Evolutionary conservation across 176 grass and related monocot species (phyloP), one percentile per base, ranked within the genome.

Genomic region (Carex myosuroides): DNA sequence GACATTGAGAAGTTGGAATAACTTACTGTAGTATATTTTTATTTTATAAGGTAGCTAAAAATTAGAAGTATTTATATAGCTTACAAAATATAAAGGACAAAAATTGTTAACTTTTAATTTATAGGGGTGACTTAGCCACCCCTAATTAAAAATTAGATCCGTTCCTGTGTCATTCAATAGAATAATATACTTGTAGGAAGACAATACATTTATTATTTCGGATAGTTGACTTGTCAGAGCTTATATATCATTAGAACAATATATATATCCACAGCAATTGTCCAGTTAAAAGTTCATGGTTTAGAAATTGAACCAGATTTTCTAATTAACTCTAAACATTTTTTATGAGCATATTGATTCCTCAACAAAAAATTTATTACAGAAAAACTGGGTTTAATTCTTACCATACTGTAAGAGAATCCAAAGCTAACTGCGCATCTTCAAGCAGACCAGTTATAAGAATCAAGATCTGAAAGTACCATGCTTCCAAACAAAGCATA

Each of bases 371-470:
- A 20, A 22, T 44, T 37, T 35, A 2, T 69, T 41, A 69, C 11
- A 33, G 22, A 14, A 9, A 70, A 46, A 11, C 0, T 50, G 9
- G 22, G 41, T 72, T 39, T 0, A 70, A 32, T 37, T 20, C 73
- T 85, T 63, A 87, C 89, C 83, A 87, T 8, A 85, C 76, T 24
- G 86, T 86, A 3, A 96, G 85, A 2, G 93, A 85, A 32, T 96
- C 93, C 37, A 96, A 81, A 3, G 91, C 75, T 26, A 96, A 75
- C 21, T 96, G 44, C 20, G 93, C 90, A 55, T 96, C 85, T 0
- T 90, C 83, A 0, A 96, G 87, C 9, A 92, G 55, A 0, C 93
- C 93, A 0, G 93, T 81, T 21, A 96, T 93, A 69, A 96, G 93
- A 7, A 96, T 84, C 50, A 91, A 60, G 10, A 91, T 48, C 82